These are phyloP conservation scores for Agrostemma githago DNA, from an alignment of 148 eudicot species.

Conservation along the genomic window DNA sequence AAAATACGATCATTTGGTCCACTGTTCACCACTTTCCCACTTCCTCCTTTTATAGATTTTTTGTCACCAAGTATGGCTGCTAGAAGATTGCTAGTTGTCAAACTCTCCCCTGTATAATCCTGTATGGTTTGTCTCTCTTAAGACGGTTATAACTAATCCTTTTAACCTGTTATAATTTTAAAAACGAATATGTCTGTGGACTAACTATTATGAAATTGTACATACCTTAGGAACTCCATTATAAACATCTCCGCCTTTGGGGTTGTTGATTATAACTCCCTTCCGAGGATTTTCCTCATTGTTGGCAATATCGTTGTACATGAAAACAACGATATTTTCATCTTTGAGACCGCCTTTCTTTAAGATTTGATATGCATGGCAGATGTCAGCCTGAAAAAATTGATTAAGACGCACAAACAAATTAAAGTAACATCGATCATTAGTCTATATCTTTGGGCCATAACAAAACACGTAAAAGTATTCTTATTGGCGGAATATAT, in stretches of 20 bases:
- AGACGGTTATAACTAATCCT: no score
- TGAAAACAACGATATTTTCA: constrained; percentile 53
- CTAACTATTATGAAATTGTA: constrained; percentile 9
- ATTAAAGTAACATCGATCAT: neutral
- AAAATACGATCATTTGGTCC: constrained; percentile 83
- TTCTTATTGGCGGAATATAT: neutral
- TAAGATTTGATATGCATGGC: constrained; percentile 60
- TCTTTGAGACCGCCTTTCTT: constrained; percentile 56
- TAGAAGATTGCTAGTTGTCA: constrained; percentile 54
- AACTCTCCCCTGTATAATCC: constrained; percentile 71
- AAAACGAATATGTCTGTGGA: no score
- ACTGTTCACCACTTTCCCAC: constrained; percentile 79
- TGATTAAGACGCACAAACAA: neutral
- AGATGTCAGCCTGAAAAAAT: constrained; percentile 56
- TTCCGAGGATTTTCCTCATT: constrained; percentile 61
- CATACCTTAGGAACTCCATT: constrained; percentile 87
- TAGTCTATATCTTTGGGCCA: neutral
- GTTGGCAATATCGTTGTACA: constrained; percentile 69
- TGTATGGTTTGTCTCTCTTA: constrained; percentile 16
- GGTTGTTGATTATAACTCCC: constrained; percentile 66
- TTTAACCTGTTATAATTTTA: no score
- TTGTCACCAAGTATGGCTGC: constrained; percentile 69
- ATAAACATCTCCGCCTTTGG: constrained; percentile 68
- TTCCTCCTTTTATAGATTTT: constrained; percentile 68
- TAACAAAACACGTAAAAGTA: no score